phyloP scores from a whole-genome alignment of 129 eudicot genomes.

The Logfia minima region DNA sequence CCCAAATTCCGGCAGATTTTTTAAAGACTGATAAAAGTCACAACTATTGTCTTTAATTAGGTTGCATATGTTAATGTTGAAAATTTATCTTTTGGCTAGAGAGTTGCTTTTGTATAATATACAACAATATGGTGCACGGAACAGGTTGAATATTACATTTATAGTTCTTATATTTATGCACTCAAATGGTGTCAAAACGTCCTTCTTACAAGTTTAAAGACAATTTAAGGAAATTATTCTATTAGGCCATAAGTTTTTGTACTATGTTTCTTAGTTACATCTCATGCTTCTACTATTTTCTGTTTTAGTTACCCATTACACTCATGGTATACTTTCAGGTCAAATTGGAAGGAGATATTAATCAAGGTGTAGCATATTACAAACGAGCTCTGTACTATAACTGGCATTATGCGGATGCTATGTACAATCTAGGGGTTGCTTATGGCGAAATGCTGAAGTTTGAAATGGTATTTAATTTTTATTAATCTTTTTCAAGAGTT shows the following conservation, averaged over 20 bases:
- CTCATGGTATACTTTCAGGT: constrained; percentile 50
- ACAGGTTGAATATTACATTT: background rate
- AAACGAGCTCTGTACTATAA: constrained; percentile 89
- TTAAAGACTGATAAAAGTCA: background rate
- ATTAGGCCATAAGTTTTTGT: background rate
- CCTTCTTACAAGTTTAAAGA: background rate
- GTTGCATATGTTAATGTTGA: background rate
- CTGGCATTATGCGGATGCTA: constrained; percentile 99
- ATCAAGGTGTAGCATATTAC: constrained; percentile 92
- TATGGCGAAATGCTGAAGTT: constrained; percentile 98
- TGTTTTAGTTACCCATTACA: background rate
- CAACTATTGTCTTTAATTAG: background rate
- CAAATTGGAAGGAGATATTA: constrained; percentile 91
- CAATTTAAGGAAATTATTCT: background rate
- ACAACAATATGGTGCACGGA: background rate
- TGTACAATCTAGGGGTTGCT: constrained; percentile 98
- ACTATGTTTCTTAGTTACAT: constrained; percentile 1
- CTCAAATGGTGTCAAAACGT: background rate
- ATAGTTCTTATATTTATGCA: background rate
- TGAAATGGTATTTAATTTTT: constrained; percentile 74
- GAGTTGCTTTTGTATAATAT: background rate
- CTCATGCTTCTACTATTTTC: background rate
- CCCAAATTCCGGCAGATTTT: background rate
- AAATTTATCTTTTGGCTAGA: background rate
- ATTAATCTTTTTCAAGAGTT: background rate